Evolutionary conservation across 1,284 basidiomycete genomes (phyloP).

Genomic region (Cutaneotrichosporon dermatis): DNA sequence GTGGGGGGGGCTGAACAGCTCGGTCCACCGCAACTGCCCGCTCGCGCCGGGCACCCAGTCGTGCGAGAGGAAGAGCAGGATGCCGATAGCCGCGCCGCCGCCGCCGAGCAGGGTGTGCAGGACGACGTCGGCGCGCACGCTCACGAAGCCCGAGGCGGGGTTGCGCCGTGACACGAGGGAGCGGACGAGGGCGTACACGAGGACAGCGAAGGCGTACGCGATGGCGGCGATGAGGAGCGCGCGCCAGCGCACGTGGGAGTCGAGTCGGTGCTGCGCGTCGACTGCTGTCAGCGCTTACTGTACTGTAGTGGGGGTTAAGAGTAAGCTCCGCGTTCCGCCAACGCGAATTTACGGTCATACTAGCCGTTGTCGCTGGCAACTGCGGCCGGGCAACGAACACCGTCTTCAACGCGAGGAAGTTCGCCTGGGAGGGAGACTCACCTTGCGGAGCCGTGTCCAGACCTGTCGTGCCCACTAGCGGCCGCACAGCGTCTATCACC

Average conservation of each 20-base stretch:
- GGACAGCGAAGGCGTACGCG: background rate
- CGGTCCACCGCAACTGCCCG: too few species aligned
- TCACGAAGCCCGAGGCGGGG: background rate
- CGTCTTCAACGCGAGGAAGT: background rate
- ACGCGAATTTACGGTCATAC: too few species aligned
- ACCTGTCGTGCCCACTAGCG: too few species aligned
- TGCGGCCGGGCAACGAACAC: too few species aligned
- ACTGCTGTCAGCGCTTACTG: background rate
- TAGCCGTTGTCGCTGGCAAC: too few species aligned
- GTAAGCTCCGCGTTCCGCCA: too few species aligned
- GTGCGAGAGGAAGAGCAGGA: background rate
- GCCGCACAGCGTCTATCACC: background rate
- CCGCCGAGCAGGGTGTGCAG: background rate
- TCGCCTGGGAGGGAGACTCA: background rate
- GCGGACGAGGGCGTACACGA: background rate
- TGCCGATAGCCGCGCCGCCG: background rate
- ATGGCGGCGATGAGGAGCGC: background rate
- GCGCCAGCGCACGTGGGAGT: background rate
- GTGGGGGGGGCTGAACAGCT: background rate
- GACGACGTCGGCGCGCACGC: background rate
- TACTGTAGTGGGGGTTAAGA: too few species aligned
- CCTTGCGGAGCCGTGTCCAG: background rate
- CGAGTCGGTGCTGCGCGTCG: too few species aligned
- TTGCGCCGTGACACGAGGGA: background rate
- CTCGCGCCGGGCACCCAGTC: background rate